These are phyloP conservation scores for Mariannaea sp. DNA, from an alignment of 2,329 filamentous ascomycete species.

Conservation along the genomic window DNA sequence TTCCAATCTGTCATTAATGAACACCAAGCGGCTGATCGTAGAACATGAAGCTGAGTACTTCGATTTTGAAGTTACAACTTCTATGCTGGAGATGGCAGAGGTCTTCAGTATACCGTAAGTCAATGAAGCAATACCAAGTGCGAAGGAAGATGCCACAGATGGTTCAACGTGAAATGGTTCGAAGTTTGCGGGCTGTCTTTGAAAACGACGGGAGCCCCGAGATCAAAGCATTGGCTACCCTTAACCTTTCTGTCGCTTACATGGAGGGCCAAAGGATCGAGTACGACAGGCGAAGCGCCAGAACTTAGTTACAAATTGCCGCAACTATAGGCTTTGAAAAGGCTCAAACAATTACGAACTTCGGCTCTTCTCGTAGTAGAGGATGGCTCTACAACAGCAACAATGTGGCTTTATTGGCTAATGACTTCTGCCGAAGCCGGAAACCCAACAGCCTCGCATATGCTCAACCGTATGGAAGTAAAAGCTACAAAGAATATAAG, in stretches of 20 bases:
- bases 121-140: no score
- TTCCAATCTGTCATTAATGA: no score
- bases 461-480: neutral
- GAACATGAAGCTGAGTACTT: no score
- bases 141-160: neutral
- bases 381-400: neutral
- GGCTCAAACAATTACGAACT: neutral
- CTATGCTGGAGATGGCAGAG: no score
- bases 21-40: no score
- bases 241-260: neutral
- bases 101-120: no score
- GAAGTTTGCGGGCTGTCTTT: neutral
- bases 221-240: neutral
- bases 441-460: neutral
- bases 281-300: neutral
- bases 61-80: no score
- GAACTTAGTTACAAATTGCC: neutral
- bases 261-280: neutral
- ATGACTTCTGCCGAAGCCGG: neutral
- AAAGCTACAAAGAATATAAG: neutral
- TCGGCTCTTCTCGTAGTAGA: neutral
- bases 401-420: neutral
- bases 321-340: neutral
- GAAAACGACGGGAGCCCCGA: neutral
- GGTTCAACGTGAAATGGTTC: neutral